phyloP scores from a whole-genome alignment of 768 basidiomycete genomes.

The Boletus eberwhitei region DNA sequence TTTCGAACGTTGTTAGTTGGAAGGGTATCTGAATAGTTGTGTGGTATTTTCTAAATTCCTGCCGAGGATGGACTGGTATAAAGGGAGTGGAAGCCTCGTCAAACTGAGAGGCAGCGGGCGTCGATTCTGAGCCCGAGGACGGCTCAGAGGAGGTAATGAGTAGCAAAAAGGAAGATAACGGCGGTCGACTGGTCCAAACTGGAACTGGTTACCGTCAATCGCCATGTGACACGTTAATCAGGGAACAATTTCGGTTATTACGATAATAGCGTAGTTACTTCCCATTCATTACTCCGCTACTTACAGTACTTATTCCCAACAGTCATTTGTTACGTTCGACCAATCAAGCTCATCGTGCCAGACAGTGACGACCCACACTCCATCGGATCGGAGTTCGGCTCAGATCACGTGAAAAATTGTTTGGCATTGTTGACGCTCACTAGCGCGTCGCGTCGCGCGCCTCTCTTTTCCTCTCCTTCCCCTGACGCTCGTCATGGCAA shows the following conservation, averaged over 20 bases:
- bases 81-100: slow-evolving; percentile 32
- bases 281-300: not conserved
- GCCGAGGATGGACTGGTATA: slow-evolving; percentile 12
- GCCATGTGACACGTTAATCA: slow-evolving; percentile 12
- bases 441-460: slow-evolving; percentile 30
- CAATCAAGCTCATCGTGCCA: not conserved
- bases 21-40: slow-evolving; percentile 24
- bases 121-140: slow-evolving; percentile 7
- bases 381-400: not conserved
- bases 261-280: not conserved
- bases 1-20: slow-evolving; percentile 36
- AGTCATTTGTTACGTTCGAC: not conserved
- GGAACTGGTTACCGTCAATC: slow-evolving; percentile 19
- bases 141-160: slow-evolving; percentile 5
- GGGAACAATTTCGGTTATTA: slow-evolving; percentile 16
- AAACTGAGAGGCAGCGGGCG: slow-evolving; percentile 20
- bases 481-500: slow-evolving; percentile 42
- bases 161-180: not conserved
- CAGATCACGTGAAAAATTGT: slow-evolving; percentile 13
- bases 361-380: not conserved
- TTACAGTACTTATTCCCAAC: too few relatives aligned
- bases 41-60: slow-evolving; percentile 1
- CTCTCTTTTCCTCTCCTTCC: slow-evolving; percentile 2
- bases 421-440: slow-evolving; percentile 20
- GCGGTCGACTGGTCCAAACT: not conserved